These are phyloP conservation scores for Lolium perenne DNA, from an alignment of 176 grass and related monocot species.

Conservation along the genomic window DNA sequence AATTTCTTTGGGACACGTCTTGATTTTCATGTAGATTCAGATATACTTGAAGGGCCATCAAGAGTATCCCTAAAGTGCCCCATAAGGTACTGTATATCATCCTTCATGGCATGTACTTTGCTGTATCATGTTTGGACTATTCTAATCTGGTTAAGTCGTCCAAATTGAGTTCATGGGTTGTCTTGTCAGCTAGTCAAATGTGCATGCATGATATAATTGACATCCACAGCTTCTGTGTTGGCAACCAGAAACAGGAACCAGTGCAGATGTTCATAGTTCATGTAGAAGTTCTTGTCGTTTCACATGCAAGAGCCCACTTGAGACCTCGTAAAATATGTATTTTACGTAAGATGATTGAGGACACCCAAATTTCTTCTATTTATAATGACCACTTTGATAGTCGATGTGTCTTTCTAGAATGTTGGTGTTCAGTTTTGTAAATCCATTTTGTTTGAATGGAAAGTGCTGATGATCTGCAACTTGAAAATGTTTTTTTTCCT, in stretches of 20 bases:
- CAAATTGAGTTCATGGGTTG: no score
- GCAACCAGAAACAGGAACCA: no score
- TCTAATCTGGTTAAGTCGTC: no score
- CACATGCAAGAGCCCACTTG: no score
- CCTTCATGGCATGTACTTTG: conserved; percentile 32
- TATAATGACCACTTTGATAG: conserved; percentile 4
- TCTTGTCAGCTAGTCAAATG: no score
- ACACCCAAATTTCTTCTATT: neutral
- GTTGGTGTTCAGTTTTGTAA: conserved; percentile 2
- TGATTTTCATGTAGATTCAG: conserved; percentile 64
- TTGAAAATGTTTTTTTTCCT: conserved; percentile 33
- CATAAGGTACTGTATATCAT: conserved; percentile 74
- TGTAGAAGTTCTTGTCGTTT: no score
- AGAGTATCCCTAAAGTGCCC: conserved; percentile 93
- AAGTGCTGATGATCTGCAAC: conserved; percentile 25
- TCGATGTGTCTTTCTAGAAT: conserved; percentile 9
- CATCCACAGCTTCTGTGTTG: no score
- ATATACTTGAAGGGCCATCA: conserved; percentile 91
- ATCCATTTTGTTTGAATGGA: conserved; percentile 23
- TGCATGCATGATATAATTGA: no score
- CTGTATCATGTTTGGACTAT: conserved; percentile 17
- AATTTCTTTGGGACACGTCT: neutral
- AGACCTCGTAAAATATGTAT: no score
- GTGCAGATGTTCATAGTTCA: no score
- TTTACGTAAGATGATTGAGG: no score